Percentiles rank a stretch among this genome's conserved stretches.
These are phyloP conservation scores for Paradendryphiella salina DNA, from an alignment of 2,329 filamentous ascomycete genomes.

Conservation along the genomic window DNA sequence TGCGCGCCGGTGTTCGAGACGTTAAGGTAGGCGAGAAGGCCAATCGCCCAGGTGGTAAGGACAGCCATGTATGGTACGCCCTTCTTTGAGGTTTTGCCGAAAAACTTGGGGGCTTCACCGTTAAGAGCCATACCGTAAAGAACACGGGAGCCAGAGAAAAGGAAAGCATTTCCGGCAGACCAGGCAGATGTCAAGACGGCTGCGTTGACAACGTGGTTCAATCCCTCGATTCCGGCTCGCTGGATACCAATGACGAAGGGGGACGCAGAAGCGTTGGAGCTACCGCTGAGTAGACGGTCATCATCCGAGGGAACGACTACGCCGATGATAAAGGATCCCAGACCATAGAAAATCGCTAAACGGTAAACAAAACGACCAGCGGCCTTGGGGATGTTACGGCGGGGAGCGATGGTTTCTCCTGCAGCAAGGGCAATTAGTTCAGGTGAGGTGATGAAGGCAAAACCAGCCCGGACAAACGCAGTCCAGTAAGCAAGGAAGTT, in stretches of 20 bases:
- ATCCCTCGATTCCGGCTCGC: slow-evolving; percentile 66
- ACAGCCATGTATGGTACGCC: slow-evolving; percentile 50
- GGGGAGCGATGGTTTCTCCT: slow-evolving; percentile 42
- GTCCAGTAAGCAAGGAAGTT: slow-evolving; percentile 64
- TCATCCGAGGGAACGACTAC: slow-evolving; percentile 63
- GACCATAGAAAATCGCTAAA: slow-evolving; percentile 59
- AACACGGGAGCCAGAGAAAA: slow-evolving; percentile 59
- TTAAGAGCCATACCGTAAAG: slow-evolving; percentile 55
- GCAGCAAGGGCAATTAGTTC: slow-evolving; percentile 43
- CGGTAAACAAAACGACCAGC: slow-evolving; percentile 58
- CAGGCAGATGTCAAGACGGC: slow-evolving; percentile 73
- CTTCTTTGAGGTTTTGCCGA: slow-evolving; percentile 52
- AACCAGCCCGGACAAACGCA: slow-evolving; percentile 58
- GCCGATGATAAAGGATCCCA: slow-evolving; percentile 60
- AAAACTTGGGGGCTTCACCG: slow-evolving; percentile 57
- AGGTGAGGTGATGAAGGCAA: slow-evolving; percentile 47
- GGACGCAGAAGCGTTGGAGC: slow-evolving; percentile 41
- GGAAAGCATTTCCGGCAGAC: slow-evolving; percentile 69
- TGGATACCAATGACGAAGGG: slow-evolving; percentile 68
- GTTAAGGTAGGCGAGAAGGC: slow-evolving; percentile 55
- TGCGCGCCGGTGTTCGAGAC: slow-evolving; percentile 51
- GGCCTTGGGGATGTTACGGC: slow-evolving; percentile 57
- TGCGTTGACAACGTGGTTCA: slow-evolving; percentile 75
- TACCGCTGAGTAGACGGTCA: slow-evolving; percentile 46
- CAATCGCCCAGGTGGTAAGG: slow-evolving; percentile 47